phyloP scores from a whole-genome alignment of 176 grass and related monocot genomes.

The Aegilops longissima region DNA sequence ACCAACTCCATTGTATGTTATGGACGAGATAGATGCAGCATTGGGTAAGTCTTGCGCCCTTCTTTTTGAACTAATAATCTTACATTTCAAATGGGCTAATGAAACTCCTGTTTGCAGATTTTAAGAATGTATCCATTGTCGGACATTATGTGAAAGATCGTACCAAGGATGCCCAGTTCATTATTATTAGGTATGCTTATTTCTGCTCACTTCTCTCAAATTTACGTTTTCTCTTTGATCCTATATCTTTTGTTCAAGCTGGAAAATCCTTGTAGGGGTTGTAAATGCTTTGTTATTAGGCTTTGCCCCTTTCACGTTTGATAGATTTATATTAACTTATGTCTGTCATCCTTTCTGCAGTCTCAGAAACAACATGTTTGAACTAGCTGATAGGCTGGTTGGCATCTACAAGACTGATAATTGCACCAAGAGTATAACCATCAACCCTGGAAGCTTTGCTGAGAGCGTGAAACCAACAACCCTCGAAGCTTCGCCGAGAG shows the following conservation, averaged over 20 bases:
- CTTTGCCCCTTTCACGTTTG: not conserved
- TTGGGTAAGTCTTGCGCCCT: conserved; percentile 51
- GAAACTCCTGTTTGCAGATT: conserved; percentile 56
- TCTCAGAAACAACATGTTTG: conserved; percentile 97
- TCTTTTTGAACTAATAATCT: not conserved
- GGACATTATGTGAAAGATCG: conserved; percentile 98
- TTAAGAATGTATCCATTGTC: conserved; percentile 98
- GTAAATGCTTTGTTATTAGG: not conserved
- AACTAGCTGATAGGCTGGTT: conserved; percentile 85
- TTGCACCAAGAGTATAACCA: conserved; percentile 92
- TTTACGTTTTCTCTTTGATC: not conserved
- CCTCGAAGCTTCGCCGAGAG: conserved; percentile 64
- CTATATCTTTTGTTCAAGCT: not conserved
- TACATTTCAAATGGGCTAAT: conserved; percentile 3
- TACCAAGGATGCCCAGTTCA: conserved; percentile 95
- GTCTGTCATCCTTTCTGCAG: conserved; percentile 43
- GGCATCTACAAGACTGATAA: conserved; percentile 99
- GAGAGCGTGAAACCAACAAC: conserved; percentile 53
- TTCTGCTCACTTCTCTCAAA: not conserved
- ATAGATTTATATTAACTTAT: not conserved
- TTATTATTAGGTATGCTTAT: conserved; percentile 80
- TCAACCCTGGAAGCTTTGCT: conserved; percentile 78
- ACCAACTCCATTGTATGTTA: conserved; percentile 95
- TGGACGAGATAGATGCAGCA: conserved; percentile 99
- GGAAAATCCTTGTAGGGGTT: not conserved